Conservation (phyloP, 192 early-diverging fungal genomes). For the Dimargaris xerosporica region DNA sequence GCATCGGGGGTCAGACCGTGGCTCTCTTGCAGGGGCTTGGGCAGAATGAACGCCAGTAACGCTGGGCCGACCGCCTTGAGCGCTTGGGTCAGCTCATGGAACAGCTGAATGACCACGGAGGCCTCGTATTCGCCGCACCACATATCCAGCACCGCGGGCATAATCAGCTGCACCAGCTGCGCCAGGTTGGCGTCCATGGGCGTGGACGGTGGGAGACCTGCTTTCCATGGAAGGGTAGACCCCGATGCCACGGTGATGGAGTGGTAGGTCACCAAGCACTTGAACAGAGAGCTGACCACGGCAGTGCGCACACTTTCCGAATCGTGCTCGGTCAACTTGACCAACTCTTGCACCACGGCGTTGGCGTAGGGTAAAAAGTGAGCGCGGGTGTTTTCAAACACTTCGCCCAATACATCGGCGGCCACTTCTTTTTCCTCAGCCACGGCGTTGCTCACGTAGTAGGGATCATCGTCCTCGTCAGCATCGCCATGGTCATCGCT, state of each 20-base stretch:
- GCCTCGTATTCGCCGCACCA: slow-evolving; percentile 75
- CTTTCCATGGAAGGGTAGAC: slow-evolving; percentile 42
- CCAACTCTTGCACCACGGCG: slow-evolving; percentile 43
- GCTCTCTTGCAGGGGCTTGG: neutral
- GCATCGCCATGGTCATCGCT: slow-evolving; percentile 36
- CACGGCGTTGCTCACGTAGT: slow-evolving; percentile 58
- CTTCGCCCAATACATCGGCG: slow-evolving; percentile 71
- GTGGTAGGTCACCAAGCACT: slow-evolving; percentile 65
- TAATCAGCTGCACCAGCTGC: slow-evolving; percentile 44
- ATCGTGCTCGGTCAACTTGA: slow-evolving; percentile 54
- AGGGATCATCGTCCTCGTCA: slow-evolving; percentile 41
- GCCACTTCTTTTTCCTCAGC: slow-evolving; percentile 90
- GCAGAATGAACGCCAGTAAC: slow-evolving; percentile 22
- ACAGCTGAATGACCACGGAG: slow-evolving; percentile 64
- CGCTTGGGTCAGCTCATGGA: slow-evolving; percentile 51
- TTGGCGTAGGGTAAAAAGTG: slow-evolving; percentile 80
- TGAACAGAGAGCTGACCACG: slow-evolving; percentile 50
- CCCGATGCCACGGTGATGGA: slow-evolving; percentile 33
- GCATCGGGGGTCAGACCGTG: neutral
- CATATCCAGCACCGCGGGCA: slow-evolving; percentile 52
- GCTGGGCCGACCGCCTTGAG: slow-evolving; percentile 64
- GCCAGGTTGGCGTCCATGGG: slow-evolving; percentile 62
- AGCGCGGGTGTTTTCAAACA: slow-evolving; percentile 57
- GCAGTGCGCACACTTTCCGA: slow-evolving; percentile 73
- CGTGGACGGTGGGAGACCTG: slow-evolving; percentile 52